These are phyloP conservation scores for Cymbidium sinense DNA, from an alignment of 106 monocot species.

Conservation along the genomic window DNA sequence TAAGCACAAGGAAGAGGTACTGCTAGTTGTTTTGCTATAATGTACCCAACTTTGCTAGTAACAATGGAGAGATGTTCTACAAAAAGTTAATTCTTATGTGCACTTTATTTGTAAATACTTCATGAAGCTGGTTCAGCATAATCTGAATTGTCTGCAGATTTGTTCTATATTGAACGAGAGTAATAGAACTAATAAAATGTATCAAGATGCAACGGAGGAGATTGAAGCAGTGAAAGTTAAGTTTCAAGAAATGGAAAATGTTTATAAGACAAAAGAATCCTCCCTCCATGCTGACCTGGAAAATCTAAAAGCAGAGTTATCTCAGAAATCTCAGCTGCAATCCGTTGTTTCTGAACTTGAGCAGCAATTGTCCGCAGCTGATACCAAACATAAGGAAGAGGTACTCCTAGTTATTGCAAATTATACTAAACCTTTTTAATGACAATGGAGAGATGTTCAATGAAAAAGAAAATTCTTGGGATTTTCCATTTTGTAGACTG, in stretches of 20 bases:
- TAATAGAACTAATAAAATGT: conserved; percentile 33
- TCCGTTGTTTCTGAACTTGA: conserved; percentile 34
- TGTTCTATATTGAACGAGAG: conserved; percentile 53
- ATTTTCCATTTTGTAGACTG: conserved; percentile 38
- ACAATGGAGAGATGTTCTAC: neutral
- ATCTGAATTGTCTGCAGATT: conserved; percentile 41
- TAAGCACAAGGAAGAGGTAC: conserved; percentile 53
- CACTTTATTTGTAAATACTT: neutral
- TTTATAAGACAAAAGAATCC: conserved; percentile 29
- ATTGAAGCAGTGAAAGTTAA: conserved; percentile 28
- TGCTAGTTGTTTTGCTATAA: neutral
- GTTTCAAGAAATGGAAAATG: conserved; percentile 51
- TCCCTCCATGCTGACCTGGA: conserved; percentile 32
- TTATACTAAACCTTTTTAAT: neutral
- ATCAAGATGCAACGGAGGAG: conserved; percentile 56
- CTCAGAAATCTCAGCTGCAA: conserved; percentile 39
- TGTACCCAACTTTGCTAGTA: neutral
- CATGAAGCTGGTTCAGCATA: neutral
- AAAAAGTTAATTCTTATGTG: too few species aligned
- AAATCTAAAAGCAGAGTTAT: conserved; percentile 33
- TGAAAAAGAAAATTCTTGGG: neutral
- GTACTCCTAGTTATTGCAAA: conserved; percentile 18
- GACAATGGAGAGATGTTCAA: neutral
- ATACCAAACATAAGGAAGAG: conserved; percentile 43
- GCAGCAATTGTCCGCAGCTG: conserved; percentile 32